phyloP scores from a whole-genome alignment of 345 rosid species.

The Dipteronia dyeriana region DNA sequence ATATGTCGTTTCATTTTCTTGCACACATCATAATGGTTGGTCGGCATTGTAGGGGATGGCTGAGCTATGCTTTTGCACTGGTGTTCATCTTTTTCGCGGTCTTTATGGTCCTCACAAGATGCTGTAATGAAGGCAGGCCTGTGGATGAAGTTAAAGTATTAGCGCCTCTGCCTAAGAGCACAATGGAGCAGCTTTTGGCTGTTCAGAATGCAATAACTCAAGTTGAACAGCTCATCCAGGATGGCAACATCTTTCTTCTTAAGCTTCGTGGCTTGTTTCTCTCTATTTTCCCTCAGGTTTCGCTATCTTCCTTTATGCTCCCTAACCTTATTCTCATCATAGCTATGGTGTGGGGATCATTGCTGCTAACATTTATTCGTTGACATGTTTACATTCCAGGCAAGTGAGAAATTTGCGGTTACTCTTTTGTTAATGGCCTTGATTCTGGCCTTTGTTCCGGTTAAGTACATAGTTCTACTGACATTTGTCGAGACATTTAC shows the following conservation, averaged over 20 bases:
- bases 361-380: neutral
- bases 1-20: neutral
- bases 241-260: slow-evolving; percentile 78
- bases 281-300: slow-evolving; percentile 79
- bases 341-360: neutral
- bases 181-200: slow-evolving; percentile 95
- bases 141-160: slow-evolving; percentile 60
- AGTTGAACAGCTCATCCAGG: slow-evolving; percentile 78
- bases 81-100: slow-evolving; percentile 46
- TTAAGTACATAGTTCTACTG: slow-evolving; percentile 52
- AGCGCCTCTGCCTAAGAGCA: slow-evolving; percentile 86
- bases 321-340: neutral
- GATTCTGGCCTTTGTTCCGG: slow-evolving; percentile 53
- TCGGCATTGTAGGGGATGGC: slow-evolving; percentile 57
- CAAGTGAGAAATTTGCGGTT: slow-evolving; percentile 71
- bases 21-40: neutral
- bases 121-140: slow-evolving; percentile 54
- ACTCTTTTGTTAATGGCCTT: slow-evolving; percentile 51
- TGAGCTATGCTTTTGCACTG: slow-evolving; percentile 60
- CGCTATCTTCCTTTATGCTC: neutral
- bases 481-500: slow-evolving; percentile 74
- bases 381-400: slow-evolving; percentile 42
- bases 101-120: slow-evolving; percentile 71
- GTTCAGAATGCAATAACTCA: slow-evolving; percentile 83
- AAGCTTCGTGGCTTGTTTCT: slow-evolving; percentile 81